Conservation (phyloP, 306 rosid species). For the Casuarina cunninghamiana region DNA sequence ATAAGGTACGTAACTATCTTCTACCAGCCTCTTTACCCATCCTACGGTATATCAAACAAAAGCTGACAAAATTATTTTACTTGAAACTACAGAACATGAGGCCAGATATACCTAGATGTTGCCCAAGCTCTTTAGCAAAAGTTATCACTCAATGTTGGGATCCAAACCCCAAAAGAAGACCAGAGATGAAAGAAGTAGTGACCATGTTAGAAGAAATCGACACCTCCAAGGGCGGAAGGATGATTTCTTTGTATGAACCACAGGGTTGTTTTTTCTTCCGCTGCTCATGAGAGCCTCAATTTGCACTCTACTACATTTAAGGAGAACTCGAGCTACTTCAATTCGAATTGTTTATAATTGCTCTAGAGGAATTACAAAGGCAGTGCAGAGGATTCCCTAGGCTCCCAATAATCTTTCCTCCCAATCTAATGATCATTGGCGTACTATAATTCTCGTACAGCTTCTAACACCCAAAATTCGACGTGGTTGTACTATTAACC, state of each 20-base stretch:
- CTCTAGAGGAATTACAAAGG: not conserved
- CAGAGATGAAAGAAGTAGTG: slow-evolving; percentile 22
- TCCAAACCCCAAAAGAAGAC: slow-evolving; percentile 20
- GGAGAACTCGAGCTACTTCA: too few relatives aligned
- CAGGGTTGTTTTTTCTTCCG: not conserved
- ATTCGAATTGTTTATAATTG: not conserved
- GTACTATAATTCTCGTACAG: not conserved
- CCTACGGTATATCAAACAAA: not conserved
- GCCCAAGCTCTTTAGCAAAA: slow-evolving; percentile 20
- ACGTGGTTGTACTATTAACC: not conserved
- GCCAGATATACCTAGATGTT: slow-evolving; percentile 16
- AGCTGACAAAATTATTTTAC: not conserved
- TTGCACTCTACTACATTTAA: not conserved
- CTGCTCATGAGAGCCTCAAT: not conserved
- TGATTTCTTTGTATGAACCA: not conserved
- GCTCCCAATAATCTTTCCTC: not conserved
- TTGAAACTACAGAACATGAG: slow-evolving; percentile 11
- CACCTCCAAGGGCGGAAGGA: not conserved
- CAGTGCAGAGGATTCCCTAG: not conserved
- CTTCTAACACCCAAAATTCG: not conserved
- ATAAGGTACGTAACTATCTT: not conserved
- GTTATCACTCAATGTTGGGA: slow-evolving; percentile 24
- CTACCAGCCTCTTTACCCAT: not conserved
- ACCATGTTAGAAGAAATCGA: slow-evolving; percentile 10
- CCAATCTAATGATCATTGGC: not conserved